These are phyloP conservation scores for Pichia nanzhaoensis DNA, from an alignment of 805 yeast species.

Conservation along the genomic window DNA sequence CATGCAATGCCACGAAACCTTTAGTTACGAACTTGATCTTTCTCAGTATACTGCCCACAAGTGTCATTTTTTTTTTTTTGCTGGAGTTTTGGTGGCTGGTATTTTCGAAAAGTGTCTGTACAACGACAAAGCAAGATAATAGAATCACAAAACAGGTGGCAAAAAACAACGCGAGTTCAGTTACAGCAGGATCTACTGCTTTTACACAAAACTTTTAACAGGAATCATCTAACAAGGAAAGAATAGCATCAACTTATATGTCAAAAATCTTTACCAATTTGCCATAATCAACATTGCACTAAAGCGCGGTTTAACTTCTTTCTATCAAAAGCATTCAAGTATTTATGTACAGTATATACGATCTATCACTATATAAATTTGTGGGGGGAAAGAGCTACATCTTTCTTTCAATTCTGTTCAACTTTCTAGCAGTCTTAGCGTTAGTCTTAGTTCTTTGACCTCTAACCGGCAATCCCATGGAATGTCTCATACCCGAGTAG, in stretches of 20 bases:
- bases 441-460: slow-evolving; percentile 93
- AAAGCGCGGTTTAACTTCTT: too few relatives aligned
- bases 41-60: slow-evolving; percentile 18
- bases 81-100: background rate
- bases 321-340: too few relatives aligned
- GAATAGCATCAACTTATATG: too few relatives aligned
- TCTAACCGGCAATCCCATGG: slow-evolving; percentile 69
- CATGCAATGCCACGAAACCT: slow-evolving; percentile 45
- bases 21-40: slow-evolving; percentile 49
- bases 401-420: slow-evolving; percentile 67
- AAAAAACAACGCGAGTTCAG: slow-evolving; percentile 1
- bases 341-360: too few relatives aligned
- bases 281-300: too few relatives aligned
- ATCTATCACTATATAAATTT: background rate
- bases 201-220: too few relatives aligned
- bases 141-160: slow-evolving; percentile 1
- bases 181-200: too few relatives aligned
- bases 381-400: slow-evolving; percentile 7
- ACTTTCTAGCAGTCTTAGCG: slow-evolving; percentile 80
- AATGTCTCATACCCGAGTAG: slow-evolving; percentile 85
- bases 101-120: background rate
- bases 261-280: too few relatives aligned
- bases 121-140: slow-evolving; percentile 4
- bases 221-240: too few relatives aligned
- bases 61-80: slow-evolving; percentile 1